These are phyloP conservation scores for Serendipita sp. DNA, from an alignment of 768 basidiomycete species.

Conservation along the genomic window DNA sequence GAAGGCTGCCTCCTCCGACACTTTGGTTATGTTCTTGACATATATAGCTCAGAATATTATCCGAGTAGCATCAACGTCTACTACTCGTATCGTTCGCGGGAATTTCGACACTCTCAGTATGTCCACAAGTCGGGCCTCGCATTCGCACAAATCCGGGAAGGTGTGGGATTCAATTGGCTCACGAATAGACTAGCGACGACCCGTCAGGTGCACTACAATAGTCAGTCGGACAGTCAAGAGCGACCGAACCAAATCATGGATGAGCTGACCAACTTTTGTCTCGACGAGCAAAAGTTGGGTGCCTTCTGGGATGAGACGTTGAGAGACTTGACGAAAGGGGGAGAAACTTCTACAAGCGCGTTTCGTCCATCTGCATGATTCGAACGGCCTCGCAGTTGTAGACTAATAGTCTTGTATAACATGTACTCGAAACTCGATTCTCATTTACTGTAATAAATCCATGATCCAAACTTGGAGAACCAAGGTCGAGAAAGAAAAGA, in stretches of 20 bases:
- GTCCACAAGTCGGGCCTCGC: slow-evolving; percentile 81
- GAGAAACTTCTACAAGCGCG: not conserved
- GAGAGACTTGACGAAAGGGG: slow-evolving; percentile 23
- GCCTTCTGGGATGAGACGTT: slow-evolving; percentile 63
- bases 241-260: slow-evolving; percentile 45
- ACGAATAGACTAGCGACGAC: slow-evolving; percentile 74
- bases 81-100: slow-evolving; percentile 73
- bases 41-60: slow-evolving; percentile 23
- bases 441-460: not conserved
- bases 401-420: no score
- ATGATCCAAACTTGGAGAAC: not conserved
- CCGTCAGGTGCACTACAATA: slow-evolving; percentile 39
- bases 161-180: slow-evolving; percentile 72
- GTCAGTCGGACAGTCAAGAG: slow-evolving; percentile 21
- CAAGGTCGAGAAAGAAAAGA: not conserved
- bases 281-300: slow-evolving; percentile 33
- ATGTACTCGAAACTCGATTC: no score
- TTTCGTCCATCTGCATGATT: no score
- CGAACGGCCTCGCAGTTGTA: no score
- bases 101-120: slow-evolving; percentile 75
- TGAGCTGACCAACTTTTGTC: slow-evolving; percentile 48
- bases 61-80: slow-evolving; percentile 67
- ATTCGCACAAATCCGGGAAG: slow-evolving; percentile 77
- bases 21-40: slow-evolving; percentile 55
- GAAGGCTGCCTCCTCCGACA: slow-evolving; percentile 60